A percentile compares a stretch with the other conserved stretches of the same genome.
phyloP scores from a whole-genome alignment of 148 eudicot species.

The Rhododendron ferrugineum region DNA sequence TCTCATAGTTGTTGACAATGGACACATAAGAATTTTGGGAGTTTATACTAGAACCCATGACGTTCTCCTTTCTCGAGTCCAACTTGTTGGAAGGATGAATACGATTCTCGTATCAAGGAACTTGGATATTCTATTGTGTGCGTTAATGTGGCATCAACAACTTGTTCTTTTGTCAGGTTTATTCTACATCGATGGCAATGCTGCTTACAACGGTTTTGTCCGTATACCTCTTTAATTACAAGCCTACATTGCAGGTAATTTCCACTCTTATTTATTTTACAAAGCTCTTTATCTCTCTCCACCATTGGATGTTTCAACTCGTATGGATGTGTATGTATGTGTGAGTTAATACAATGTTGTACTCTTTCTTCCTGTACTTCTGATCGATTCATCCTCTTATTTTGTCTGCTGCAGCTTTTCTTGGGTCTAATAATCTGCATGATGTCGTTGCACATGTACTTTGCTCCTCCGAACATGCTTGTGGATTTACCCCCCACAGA shows the following conservation, averaged over 20 bases:
- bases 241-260: constrained; percentile 83
- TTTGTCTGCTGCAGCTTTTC: constrained; percentile 64
- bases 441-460: constrained; percentile 95
- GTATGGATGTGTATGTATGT: not conserved
- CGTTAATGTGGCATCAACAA: not conserved
- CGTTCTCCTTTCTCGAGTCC: not conserved
- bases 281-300: not conserved
- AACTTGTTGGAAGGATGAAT: not conserved
- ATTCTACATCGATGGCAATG: constrained; percentile 98
- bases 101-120: not conserved
- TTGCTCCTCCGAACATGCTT: constrained; percentile 78
- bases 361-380: not conserved
- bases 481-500: constrained; percentile 45
- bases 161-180: constrained; percentile 49
- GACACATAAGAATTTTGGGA: not conserved
- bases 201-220: constrained; percentile 80
- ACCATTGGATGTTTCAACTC: not conserved
- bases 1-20: not conserved
- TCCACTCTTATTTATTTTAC: not conserved
- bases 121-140: not conserved
- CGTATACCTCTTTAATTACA: constrained; percentile 65
- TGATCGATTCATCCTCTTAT: not conserved
- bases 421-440: constrained; percentile 86
- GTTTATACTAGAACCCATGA: not conserved
- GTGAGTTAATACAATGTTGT: not conserved